Conservation (phyloP, 306 rosid genomes). For the Spatholobus suberectus region DNA sequence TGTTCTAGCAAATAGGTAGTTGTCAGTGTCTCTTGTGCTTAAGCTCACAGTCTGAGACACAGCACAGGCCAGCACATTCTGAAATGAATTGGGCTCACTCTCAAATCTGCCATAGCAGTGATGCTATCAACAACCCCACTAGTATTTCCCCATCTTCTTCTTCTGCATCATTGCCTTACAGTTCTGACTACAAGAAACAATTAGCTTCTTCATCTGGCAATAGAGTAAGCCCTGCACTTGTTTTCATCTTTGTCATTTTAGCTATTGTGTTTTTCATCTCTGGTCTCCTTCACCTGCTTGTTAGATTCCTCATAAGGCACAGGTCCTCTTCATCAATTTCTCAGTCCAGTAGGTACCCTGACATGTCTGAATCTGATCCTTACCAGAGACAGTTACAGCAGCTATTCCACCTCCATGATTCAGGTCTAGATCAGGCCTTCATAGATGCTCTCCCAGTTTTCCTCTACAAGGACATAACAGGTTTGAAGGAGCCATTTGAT, state of each 20-base stretch:
- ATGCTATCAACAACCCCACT: conserved; percentile 45
- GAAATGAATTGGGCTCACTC: conserved; percentile 63
- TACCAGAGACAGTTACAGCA: conserved; percentile 89
- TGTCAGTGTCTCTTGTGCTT: background rate
- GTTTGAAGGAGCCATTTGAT: conserved; percentile 82
- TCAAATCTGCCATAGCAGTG: conserved; percentile 50
- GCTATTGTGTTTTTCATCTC: conserved; percentile 81
- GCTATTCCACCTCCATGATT: conserved; percentile 92
- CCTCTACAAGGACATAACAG: conserved; percentile 74
- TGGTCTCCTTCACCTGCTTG: conserved; percentile 76
- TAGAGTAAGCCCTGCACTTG: conserved; percentile 69
- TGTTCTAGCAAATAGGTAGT: conserved; percentile 28
- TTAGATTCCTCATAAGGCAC: conserved; percentile 66
- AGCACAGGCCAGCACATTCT: conserved; percentile 30
- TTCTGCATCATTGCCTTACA: conserved; percentile 35
- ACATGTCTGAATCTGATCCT: conserved; percentile 68
- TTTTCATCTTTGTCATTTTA: conserved; percentile 72
- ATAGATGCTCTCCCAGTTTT: conserved; percentile 91
- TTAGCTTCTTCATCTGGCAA: conserved; percentile 55
- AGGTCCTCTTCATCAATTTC: conserved; percentile 63
- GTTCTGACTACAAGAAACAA: conserved; percentile 54
- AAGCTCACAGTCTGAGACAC: background rate
- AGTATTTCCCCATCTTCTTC: conserved; percentile 42
- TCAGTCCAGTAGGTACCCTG: conserved; percentile 71
- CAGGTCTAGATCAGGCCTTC: conserved; percentile 89